These are phyloP conservation scores for Gracilaria caudata DNA, from an alignment of 23 red algal species.

Conservation along the genomic window DNA sequence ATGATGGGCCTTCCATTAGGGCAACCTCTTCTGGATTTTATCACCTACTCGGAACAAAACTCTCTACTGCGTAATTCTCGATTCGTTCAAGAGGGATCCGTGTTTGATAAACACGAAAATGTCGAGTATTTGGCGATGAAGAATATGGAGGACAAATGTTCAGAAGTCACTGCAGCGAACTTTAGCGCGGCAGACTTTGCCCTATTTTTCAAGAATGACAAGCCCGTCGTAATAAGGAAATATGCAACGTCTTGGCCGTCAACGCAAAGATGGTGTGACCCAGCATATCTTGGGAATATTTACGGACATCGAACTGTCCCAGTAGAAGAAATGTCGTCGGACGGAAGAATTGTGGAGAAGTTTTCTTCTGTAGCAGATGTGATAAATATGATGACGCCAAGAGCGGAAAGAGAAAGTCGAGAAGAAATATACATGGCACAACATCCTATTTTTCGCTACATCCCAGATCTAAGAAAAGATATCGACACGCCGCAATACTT, in stretches of 20 bases:
- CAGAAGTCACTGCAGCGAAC: conserved; percentile 6
- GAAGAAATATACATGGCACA: conserved; percentile 76
- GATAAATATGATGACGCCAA: conserved; percentile 38
- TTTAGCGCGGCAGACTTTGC: conserved; percentile 12
- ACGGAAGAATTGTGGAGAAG: conserved; percentile 23
- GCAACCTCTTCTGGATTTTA: conserved; percentile 18
- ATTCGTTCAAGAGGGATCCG: neutral
- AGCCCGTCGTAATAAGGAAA: conserved; percentile 52
- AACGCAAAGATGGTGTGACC: conserved; percentile 32
- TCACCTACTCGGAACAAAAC: neutral
- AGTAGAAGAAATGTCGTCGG: conserved; percentile 28
- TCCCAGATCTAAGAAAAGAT: conserved; percentile 52
- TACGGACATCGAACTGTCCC: conserved; percentile 73
- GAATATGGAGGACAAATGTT: conserved; percentile 5
- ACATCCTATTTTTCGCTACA: conserved; percentile 71
- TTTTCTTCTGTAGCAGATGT: conserved; percentile 49
- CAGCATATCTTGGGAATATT: conserved; percentile 25
- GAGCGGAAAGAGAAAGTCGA: neutral
- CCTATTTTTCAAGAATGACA: conserved; percentile 31
- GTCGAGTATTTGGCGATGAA: neutral
- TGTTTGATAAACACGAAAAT: neutral
- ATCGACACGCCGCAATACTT: conserved; percentile 57
- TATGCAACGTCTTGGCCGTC: conserved; percentile 40
- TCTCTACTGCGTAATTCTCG: neutral
- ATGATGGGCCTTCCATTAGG: conserved; percentile 37